These are phyloP conservation scores for Tetrapisispora namnaoensis DNA, from an alignment of 805 yeast genomes.

Conservation along the genomic window DNA sequence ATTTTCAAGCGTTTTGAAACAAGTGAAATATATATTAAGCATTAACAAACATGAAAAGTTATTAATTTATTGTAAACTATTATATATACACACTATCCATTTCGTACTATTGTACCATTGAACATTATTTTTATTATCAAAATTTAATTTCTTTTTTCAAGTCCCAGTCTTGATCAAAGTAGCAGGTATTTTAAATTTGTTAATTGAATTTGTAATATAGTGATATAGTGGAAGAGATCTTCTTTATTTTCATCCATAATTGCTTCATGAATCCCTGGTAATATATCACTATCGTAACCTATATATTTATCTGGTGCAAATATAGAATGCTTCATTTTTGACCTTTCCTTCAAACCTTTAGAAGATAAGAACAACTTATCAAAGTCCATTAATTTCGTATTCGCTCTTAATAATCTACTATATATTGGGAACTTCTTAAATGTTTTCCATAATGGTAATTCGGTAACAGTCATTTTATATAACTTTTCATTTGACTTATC, in stretches of 20 bases:
- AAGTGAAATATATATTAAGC: too few relatives aligned
- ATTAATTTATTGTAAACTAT: too few relatives aligned
- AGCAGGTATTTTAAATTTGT: conserved; percentile 16
- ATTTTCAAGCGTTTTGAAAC: background rate
- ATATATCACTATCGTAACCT: conserved; percentile 42
- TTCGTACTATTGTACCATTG: too few relatives aligned
- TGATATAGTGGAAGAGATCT: conserved; percentile 36
- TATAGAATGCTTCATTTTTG: conserved; percentile 55
- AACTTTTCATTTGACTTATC: conserved; percentile 41
- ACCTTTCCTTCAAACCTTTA: conserved; percentile 39
- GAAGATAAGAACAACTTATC: conserved; percentile 45
- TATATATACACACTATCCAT: too few relatives aligned
- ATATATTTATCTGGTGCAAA: conserved; percentile 48
- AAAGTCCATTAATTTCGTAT: conserved; percentile 42
- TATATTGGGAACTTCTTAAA: conserved; percentile 50
- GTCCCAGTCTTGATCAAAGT: conserved; percentile 5
- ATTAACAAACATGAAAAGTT: too few relatives aligned
- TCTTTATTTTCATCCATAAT: conserved; percentile 38
- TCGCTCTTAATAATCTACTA: conserved; percentile 45
- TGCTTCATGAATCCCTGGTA: conserved; percentile 55
- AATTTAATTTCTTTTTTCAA: background rate
- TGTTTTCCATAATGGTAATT: conserved; percentile 70
- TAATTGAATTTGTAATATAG: conserved; percentile 32
- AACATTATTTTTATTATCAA: background rate
- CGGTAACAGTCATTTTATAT: conserved; percentile 44